These are phyloP conservation scores for Termitomyces sp. DNA, from an alignment of 768 basidiomycete genomes.

Conservation along the genomic window DNA sequence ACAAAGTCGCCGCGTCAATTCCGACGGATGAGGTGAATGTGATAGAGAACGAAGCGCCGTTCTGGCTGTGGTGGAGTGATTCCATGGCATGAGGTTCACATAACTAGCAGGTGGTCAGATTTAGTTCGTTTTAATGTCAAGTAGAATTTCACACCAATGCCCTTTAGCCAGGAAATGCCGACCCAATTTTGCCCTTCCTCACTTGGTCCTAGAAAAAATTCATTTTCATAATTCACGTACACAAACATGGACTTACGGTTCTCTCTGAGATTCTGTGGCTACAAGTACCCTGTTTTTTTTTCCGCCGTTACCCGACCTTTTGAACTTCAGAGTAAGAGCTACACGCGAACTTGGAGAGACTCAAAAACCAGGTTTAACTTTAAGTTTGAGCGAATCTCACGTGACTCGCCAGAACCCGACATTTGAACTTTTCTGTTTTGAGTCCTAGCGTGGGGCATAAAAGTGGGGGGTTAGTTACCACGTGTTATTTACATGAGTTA, in stretches of 20 bases:
- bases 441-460: too few relatives aligned
- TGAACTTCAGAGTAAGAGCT: not conserved
- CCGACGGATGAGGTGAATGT: conserved; percentile 4
- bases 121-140: not conserved
- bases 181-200: not conserved
- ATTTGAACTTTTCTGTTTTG: too few relatives aligned
- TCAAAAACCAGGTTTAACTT: too few relatives aligned
- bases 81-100: conserved; percentile 75
- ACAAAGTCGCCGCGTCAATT: too few relatives aligned
- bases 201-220: not conserved
- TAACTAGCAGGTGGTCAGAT: conserved; percentile 35
- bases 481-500: too few relatives aligned
- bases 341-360: too few relatives aligned
- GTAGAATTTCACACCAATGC: conserved; percentile 17
- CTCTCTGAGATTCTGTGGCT: too few relatives aligned
- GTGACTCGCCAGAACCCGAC: too few relatives aligned
- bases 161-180: not conserved
- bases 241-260: not conserved
- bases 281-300: not conserved
- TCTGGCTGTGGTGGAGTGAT: conserved; percentile 53
- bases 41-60: conserved; percentile 26
- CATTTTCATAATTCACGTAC: not conserved
- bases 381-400: too few relatives aligned
- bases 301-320: not conserved
- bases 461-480: too few relatives aligned